Evolutionary conservation across 192 early-diverging fungal genomes (phyloP).

Genomic region (Podila horticola): DNA sequence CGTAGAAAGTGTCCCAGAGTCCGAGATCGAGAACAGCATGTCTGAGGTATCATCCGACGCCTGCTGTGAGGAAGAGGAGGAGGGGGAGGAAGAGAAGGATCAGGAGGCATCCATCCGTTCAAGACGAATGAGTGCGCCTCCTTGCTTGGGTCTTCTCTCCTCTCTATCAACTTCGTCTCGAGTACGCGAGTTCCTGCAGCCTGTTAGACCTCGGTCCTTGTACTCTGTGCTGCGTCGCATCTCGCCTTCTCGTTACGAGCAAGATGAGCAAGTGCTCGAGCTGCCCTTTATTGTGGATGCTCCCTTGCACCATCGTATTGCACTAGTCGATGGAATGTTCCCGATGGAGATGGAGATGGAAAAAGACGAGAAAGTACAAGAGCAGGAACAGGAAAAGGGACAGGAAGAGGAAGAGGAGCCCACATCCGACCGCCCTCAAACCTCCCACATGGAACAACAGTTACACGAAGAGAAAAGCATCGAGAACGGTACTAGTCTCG

Average conservation of each 20-base stretch:
- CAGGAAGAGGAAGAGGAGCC: neutral
- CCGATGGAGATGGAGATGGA: neutral
- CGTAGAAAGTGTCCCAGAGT: neutral
- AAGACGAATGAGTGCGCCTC: neutral
- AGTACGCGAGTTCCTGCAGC: neutral
- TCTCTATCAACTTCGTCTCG: neutral
- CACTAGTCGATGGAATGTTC: neutral
- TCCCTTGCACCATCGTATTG: too few relatives aligned
- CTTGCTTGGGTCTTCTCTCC: neutral
- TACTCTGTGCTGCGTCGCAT: neutral
- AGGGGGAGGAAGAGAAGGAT: neutral
- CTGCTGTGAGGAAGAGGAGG: neutral
- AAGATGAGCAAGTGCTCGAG: neutral
- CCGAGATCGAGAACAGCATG: neutral
- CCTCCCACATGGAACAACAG: too few relatives aligned
- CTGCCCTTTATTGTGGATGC: too few relatives aligned
- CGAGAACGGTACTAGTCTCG: too few relatives aligned
- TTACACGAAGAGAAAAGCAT: too few relatives aligned
- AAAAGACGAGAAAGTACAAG: neutral
- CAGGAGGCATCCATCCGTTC: neutral
- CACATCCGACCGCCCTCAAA: too few relatives aligned
- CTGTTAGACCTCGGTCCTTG: neutral
- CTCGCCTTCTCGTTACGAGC: neutral
- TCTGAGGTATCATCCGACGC: too few relatives aligned
- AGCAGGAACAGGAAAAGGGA: neutral